Evolutionary conservation across 2,329 filamentous ascomycete species (phyloP), one percentile per base, ranked within the genome.

Genomic region (Penicillium sp.): DNA sequence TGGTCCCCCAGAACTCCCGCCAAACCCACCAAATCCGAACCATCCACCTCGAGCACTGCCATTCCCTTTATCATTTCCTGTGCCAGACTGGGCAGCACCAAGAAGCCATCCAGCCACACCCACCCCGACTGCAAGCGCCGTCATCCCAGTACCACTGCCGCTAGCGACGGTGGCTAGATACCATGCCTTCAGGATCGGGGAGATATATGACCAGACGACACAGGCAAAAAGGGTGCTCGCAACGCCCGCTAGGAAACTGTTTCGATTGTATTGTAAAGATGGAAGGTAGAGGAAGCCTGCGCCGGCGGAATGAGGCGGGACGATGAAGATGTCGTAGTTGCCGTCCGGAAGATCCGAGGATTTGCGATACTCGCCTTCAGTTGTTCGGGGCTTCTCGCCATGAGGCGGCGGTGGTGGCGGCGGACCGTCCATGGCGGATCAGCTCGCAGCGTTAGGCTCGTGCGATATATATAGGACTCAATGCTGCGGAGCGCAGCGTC

Each of bases 311-410:
- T 95, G 90, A 39, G 91, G 89, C 7, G 92, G 92, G 64, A 97
- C 91, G 68, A 96, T 87, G 75, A 96, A 96, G 66, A 97, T 95
- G 75, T 97, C 92, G 72, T 95, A 97, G 67, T 93, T 95, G 47
- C 92, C 91, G 1, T 87, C 80, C 2, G 92, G 92, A 40, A 96
- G 76, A 49, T 87, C 86, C 43, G 70, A 71, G 6, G 68, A 61
- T 53, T 68, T 73, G 49, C 70, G 69, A 49, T 73, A 72, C 53
- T 69, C 67, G 22, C 77, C 75, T 31, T 81, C 78, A 43, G 82
- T 78, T 16, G 81, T 81, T 68, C 85, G 85, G 41, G 89, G 87
- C 59, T 83, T 86, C 65, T 83, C 79, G 71, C 90, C 89, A 74
- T 95, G 90, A 56, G 89, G 89, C 66, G 90, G 90, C 59, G 89